phyloP scores from a whole-genome alignment of 495 filamentous ascomycete species.

The Rhizodiscina lignyota region DNA sequence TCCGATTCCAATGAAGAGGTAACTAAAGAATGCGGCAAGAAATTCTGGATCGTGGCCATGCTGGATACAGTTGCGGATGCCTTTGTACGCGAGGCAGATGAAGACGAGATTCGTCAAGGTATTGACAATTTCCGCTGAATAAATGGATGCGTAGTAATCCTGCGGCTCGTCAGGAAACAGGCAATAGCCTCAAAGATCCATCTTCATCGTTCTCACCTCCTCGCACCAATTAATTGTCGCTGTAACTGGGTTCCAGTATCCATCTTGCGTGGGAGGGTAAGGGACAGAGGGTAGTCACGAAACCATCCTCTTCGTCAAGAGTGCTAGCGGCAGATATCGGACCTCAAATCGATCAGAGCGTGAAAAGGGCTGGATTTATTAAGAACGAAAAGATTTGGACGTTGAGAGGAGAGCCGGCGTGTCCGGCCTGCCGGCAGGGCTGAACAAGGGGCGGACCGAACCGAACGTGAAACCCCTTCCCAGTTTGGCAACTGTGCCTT shows the following conservation, averaged over 20 bases:
- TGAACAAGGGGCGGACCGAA: too few relatives aligned
- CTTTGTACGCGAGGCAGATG: constrained; percentile 14
- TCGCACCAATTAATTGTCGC: constrained; percentile 86
- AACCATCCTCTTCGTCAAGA: constrained; percentile 8
- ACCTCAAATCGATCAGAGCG: too few relatives aligned
- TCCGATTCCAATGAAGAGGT: constrained; percentile 15
- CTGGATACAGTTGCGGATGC: constrained; percentile 13
- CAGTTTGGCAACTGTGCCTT: too few relatives aligned
- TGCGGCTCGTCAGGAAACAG: constrained; percentile 1
- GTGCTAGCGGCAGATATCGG: too few relatives aligned
- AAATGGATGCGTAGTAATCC: constrained; percentile 20
- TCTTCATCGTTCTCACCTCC: constrained; percentile 59
- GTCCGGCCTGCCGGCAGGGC: too few relatives aligned
- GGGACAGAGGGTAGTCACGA: constrained; percentile 38
- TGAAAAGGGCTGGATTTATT: too few relatives aligned
- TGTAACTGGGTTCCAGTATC: constrained; percentile 71
- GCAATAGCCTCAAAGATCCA: not conserved
- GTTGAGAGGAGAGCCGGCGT: too few relatives aligned
- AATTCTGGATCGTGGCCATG: constrained; percentile 17
- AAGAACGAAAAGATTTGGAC: too few relatives aligned
- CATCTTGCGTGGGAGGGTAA: constrained; percentile 47
- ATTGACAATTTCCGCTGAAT: constrained; percentile 19
- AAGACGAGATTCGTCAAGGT: constrained; percentile 19
- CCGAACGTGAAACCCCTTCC: too few relatives aligned
- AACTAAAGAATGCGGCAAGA: constrained; percentile 17